Conservation (phyloP, 805 yeast genomes). For the Zygoascus bituminiphila region DNA sequence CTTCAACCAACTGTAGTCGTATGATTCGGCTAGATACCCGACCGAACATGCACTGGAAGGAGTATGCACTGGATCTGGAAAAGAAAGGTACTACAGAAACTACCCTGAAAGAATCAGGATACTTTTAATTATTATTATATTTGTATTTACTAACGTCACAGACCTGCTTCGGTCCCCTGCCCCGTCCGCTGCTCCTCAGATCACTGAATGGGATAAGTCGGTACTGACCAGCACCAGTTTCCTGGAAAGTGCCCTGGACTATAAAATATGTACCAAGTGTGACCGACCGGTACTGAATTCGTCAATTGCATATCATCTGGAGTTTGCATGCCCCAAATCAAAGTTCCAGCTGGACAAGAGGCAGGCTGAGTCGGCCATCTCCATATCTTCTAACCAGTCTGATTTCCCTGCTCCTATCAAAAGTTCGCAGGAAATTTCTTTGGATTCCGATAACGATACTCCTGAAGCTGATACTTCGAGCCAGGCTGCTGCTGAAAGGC, state of each 20-base stretch:
- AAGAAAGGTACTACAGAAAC: neutral
- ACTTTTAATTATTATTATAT: too few relatives aligned
- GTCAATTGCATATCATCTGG: constrained; percentile 18
- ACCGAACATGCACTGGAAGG: constrained; percentile 10
- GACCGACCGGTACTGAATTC: constrained; percentile 22
- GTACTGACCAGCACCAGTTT: constrained; percentile 21
- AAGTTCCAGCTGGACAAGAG: neutral
- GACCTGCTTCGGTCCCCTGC: neutral
- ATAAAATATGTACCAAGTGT: constrained; percentile 25
- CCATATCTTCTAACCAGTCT: neutral
- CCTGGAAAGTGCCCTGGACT: constrained; percentile 21
- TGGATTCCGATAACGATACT: neutral
- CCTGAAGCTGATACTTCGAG: neutral
- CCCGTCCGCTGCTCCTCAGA: constrained; percentile 4
- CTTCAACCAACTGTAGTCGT: too few relatives aligned
- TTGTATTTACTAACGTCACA: neutral
- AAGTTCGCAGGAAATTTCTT: constrained; percentile 2
- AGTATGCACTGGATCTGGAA: constrained; percentile 11
- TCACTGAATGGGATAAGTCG: constrained; percentile 19
- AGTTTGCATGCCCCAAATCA: constrained; percentile 3
- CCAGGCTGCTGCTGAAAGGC: constrained; percentile 4
- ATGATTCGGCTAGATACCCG: neutral
- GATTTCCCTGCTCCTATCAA: neutral
- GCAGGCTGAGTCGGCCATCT: neutral
- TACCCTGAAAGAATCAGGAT: neutral